Evolutionary conservation across 768 basidiomycete genomes (phyloP).

Genomic region (Lepiota subincarnata): DNA sequence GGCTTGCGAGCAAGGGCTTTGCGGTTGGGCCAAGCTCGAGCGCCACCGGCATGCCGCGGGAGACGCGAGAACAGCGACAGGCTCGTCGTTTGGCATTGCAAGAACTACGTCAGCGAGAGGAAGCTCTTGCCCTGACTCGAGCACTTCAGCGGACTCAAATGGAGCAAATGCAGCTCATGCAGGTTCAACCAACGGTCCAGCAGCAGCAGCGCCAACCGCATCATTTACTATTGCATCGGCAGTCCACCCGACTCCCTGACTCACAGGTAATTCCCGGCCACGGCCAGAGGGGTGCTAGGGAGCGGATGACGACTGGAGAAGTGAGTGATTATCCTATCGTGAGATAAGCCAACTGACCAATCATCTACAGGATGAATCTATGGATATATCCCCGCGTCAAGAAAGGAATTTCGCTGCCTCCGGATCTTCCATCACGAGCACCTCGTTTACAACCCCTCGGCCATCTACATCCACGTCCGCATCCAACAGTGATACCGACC

Average conservation of each 20-base stretch:
- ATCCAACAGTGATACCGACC: slow-evolving; percentile 53
- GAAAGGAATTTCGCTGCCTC: slow-evolving; percentile 4
- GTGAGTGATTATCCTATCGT: slow-evolving; percentile 6
- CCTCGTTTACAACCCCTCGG: slow-evolving; percentile 6
- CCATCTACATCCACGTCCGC: slow-evolving; percentile 23
- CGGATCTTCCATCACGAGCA: slow-evolving; percentile 7
- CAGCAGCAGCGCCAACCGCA: slow-evolving; percentile 2
- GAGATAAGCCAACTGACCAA: slow-evolving; percentile 11
- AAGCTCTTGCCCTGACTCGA: slow-evolving; percentile 52
- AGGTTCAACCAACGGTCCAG: neutral
- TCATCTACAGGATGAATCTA: slow-evolving; percentile 24
- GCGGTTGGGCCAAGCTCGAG: slow-evolving; percentile 78
- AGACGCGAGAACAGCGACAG: slow-evolving; percentile 69
- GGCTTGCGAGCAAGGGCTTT: slow-evolving; percentile 86
- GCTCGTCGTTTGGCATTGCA: slow-evolving; percentile 54
- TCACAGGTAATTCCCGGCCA: neutral
- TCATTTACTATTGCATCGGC: slow-evolving; percentile 2
- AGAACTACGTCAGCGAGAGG: slow-evolving; percentile 57
- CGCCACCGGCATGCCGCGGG: slow-evolving; percentile 69
- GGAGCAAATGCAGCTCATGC: neutral
- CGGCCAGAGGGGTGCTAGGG: neutral
- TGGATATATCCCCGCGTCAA: slow-evolving; percentile 23
- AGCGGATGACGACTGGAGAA: slow-evolving; percentile 2
- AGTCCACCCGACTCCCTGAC: slow-evolving; percentile 1
- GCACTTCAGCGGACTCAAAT: slow-evolving; percentile 30